phyloP scores from a whole-genome alignment of 805 yeast genomes.

The Monosporozyma servazzii region DNA sequence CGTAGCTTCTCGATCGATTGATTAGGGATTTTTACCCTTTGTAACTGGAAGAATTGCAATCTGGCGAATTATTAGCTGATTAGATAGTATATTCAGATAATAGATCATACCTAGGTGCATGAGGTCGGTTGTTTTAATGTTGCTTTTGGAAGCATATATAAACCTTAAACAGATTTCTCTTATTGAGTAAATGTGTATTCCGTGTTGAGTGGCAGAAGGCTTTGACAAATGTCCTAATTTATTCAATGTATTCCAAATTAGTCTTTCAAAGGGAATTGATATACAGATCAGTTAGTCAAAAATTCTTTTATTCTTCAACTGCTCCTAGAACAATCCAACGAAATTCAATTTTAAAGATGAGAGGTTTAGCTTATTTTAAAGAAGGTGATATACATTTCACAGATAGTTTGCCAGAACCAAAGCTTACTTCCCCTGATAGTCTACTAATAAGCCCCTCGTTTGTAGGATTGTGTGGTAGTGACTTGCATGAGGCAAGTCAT shows the following conservation, averaged over 20 bases:
- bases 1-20: no score
- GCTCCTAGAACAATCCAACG: not conserved
- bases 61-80: no score
- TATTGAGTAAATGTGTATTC: no score
- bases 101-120: no score
- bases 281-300: not conserved
- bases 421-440: conserved; percentile 30
- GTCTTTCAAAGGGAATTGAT: no score
- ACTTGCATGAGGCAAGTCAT: conserved; percentile 47
- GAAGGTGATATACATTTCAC: conserved; percentile 37
- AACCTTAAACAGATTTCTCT: no score
- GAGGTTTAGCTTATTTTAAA: conserved; percentile 39
- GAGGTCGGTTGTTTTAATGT: no score
- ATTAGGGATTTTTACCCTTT: not conserved
- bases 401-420: conserved; percentile 29
- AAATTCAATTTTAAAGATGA: conserved; percentile 28
- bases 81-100: no score
- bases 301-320: not conserved
- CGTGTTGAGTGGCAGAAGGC: no score
- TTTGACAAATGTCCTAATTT: no score
- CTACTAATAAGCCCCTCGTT: conserved; percentile 36
- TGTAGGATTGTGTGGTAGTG: conserved; percentile 58
- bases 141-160: no score
- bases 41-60: not conserved
- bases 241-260: no score